Conservation (phyloP, 1,139 yeast genomes). For the Magnusiomyces ingens region DNA sequence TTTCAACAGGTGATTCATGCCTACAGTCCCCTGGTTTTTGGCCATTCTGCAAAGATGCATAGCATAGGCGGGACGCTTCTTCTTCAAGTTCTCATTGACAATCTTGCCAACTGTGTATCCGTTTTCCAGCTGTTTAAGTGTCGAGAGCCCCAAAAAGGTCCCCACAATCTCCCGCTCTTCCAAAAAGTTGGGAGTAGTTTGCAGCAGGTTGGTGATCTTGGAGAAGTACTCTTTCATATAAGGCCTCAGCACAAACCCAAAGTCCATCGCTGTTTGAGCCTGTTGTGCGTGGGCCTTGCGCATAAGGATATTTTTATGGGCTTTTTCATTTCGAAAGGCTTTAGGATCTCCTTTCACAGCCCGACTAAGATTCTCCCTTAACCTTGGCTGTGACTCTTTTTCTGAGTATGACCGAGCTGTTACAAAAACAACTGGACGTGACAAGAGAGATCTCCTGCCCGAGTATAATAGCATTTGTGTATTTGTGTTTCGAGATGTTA, state of each 20-base stretch:
- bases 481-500: too few species aligned
- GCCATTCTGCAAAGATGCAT: slow-evolving; percentile 16
- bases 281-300: slow-evolving; percentile 9
- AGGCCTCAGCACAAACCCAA: slow-evolving; percentile 11
- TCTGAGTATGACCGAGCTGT: too few species aligned
- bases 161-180: slow-evolving; percentile 10
- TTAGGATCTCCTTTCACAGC: not conserved
- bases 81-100: slow-evolving; percentile 7
- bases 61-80: slow-evolving; percentile 11
- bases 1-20: slow-evolving; percentile 13
- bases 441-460: too few species aligned
- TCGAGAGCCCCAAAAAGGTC: slow-evolving; percentile 10
- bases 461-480: too few species aligned
- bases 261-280: slow-evolving; percentile 9
- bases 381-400: too few species aligned
- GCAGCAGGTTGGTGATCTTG: slow-evolving; percentile 5
- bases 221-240: slow-evolving; percentile 12
- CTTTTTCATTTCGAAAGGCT: not conserved
- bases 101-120: slow-evolving; percentile 12
- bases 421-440: too few species aligned
- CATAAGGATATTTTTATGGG: too few species aligned
- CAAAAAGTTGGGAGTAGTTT: slow-evolving; percentile 7
- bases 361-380: not conserved
- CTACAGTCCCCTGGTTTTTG: slow-evolving; percentile 12
- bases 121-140: slow-evolving; percentile 8